These are phyloP conservation scores for Citrullus amarus DNA, from an alignment of 306 rosid species.

Conservation along the genomic window DNA sequence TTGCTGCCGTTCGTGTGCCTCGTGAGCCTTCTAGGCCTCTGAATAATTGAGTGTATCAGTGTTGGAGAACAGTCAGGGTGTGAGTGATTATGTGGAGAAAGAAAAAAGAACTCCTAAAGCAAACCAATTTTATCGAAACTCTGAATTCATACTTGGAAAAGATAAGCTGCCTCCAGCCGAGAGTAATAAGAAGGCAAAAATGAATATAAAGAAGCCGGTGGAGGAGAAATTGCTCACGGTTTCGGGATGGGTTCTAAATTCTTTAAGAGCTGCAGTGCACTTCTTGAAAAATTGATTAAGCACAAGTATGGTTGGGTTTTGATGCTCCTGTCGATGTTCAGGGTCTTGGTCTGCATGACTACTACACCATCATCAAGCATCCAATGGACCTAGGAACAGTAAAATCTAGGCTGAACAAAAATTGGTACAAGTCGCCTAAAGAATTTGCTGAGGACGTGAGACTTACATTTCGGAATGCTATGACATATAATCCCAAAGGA, in stretches of 20 bases:
- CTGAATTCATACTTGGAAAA: constrained; percentile 86
- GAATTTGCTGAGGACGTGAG: constrained; percentile 98
- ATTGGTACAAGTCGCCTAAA: constrained; percentile 90
- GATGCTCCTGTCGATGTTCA: constrained; percentile 75
- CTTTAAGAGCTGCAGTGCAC: constrained; percentile 75
- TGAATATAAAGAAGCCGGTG: constrained; percentile 57
- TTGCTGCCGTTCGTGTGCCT: constrained; percentile 45
- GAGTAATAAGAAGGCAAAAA: constrained; percentile 70
- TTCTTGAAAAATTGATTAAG: constrained; percentile 87
- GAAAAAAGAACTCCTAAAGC: constrained; percentile 96
- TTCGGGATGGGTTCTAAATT: constrained; percentile 64
- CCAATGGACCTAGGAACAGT: constrained; percentile 96
- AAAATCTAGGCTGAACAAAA: constrained; percentile 65
- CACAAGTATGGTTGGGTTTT: constrained; percentile 95
- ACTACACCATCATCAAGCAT: constrained; percentile 55
- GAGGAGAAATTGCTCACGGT: constrained; percentile 46
- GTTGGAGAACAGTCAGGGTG: constrained; percentile 60
- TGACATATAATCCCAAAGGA: constrained; percentile 83
- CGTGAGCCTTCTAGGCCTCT: constrained; percentile 47
- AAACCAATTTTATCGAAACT: constrained; percentile 72
- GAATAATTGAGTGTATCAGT: constrained; percentile 53
- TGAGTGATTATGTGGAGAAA: constrained; percentile 61
- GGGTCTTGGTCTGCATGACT: constrained; percentile 83
- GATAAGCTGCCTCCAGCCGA: constrained; percentile 88
- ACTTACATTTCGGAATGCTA: constrained; percentile 81